phyloP scores from a whole-genome alignment of 2,329 filamentous ascomycete species.

The Thelonectria olida region DNA sequence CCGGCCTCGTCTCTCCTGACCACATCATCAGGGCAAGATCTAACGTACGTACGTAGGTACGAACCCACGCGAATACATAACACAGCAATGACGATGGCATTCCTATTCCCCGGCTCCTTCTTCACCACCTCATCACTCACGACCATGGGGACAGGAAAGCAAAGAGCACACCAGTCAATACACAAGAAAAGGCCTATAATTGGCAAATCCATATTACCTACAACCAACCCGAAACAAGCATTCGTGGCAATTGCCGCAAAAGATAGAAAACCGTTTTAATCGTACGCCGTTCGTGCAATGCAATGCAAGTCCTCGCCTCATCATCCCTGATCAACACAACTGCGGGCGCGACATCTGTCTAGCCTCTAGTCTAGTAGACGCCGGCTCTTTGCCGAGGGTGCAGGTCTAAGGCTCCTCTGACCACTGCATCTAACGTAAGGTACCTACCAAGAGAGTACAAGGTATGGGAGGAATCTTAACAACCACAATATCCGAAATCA shows the following conservation, averaged over 20 bases:
- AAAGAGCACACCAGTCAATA: background rate
- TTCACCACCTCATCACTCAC: background rate
- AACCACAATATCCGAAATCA: conserved; percentile 17
- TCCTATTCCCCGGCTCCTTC: background rate
- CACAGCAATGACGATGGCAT: too few relatives aligned
- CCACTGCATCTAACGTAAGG: conserved; percentile 50
- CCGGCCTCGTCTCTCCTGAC: too few relatives aligned
- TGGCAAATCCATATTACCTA: conserved; percentile 34
- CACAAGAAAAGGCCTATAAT: conserved; percentile 31
- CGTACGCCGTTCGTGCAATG: conserved; percentile 61
- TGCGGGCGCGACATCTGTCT: conserved; percentile 23
- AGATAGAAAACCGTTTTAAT: conserved; percentile 47
- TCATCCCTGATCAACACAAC: conserved; percentile 53
- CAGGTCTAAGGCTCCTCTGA: conserved; percentile 59
- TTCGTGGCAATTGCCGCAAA: conserved; percentile 29
- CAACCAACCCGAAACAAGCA: conserved; percentile 26
- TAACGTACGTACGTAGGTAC: too few relatives aligned
- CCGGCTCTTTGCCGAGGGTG: conserved; percentile 42
- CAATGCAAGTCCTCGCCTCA: conserved; percentile 58
- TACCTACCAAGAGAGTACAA: conserved; percentile 38
- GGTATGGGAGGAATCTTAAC: conserved; percentile 29
- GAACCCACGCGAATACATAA: too few relatives aligned
- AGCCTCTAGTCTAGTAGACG: conserved; percentile 17
- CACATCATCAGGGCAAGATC: too few relatives aligned
- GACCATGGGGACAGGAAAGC: too few relatives aligned